Base-by-base conservation (phyloP, 2,329 filamentous ascomycete species). In the Chrysosporium queenslandicum region DNA sequence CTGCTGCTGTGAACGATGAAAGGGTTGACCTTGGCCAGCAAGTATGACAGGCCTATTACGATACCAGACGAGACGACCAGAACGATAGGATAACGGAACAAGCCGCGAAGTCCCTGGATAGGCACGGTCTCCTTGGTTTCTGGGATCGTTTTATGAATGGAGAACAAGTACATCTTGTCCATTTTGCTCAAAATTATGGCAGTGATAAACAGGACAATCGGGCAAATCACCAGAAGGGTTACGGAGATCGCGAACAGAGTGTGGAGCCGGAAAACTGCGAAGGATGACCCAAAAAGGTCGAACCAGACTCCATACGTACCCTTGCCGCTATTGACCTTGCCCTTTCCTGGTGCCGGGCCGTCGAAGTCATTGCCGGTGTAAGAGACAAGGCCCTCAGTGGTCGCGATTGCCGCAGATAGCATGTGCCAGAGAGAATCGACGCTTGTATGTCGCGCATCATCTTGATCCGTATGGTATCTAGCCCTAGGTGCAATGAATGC, bases 81-180 rank as follows among this genome's bases (percentile, higher is more conserved):
- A 1, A 88, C 81, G 46, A 95, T 71, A 0, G 90, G 89, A 59
- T 88, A 92, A 30, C 91, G 81, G 68, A 88, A 87, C 61, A 94
- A 81, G 0, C 92, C 92, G 60, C 83, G 83, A 75, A 85, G 83
- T 1, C 90, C 91, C 54, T 83, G 79, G 18, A 95, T 67, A 12
- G 75, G 66, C 9, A 94, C 73, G 1, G 77, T 71, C 50, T 85
- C 74, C 51, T 78, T 78, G 8, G 78, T 73, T 43, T 77, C 78
- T 57, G 80, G 75, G n/a, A 81, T 74, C 52, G 80, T 77, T 47
- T 77, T 75, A 52, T 78, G 78, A 48, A 81, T 78, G 3, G 86
- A 78, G 65, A 96, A 94, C 53, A 91, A 80, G 68, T 97, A 98
- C 71, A 90, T 87, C 71, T 88, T 95, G 67, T 90, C 87, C 7